Evolutionary conservation across 2,329 filamentous ascomycete species (phyloP), one percentile per base, ranked within the genome.

Genomic region (Colletotrichum sp.): DNA sequence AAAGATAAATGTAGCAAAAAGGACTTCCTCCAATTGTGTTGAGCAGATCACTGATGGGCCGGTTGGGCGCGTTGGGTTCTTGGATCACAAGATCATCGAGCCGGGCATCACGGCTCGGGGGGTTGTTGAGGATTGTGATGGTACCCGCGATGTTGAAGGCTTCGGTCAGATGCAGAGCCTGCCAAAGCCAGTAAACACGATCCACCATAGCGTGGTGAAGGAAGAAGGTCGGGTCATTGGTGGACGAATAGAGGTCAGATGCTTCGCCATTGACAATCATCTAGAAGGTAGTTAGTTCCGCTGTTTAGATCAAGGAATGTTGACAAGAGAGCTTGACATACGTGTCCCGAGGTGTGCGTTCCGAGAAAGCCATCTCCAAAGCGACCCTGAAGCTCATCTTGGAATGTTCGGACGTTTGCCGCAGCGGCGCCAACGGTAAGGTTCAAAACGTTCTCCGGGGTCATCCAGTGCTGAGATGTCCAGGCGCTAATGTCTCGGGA

Each of bases 1-100:
- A 81, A 12, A 71, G 28, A 28, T 82, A 85, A 44, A 84, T 65
- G 62, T 85, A 85, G 59, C 84, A 85, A 65, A 85, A 84, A 5
- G 83, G 83, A 4, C n/a, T 52, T 8, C 84, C 83, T 34, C 78
- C 79, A 4, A 83, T 59, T 0, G 84, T 84, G 68, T 79, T 83
- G 76, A 84, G 78, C 4, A 83, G 69, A 32, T 83, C 81, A 69
- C 80, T 80, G 63, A 85, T 87, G 39, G 82, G 78, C 2, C 71
- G 64, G 21, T 76, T 72, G 9, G 75, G 65, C 5, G 78, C 82
- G 32, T 78, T 77, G 44, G 78, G 81, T 2, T 80, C 82, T 34
- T 83, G 75, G 49, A 81, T 69, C 7, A 84, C 76, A 6, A 79
- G 63, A 28, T 84, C 83, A 10, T 76, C 71, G 12, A 75, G 71